phyloP scores from a whole-genome alignment of 805 yeast genomes.

The Zygosaccharomyces gambellarensis region DNA sequence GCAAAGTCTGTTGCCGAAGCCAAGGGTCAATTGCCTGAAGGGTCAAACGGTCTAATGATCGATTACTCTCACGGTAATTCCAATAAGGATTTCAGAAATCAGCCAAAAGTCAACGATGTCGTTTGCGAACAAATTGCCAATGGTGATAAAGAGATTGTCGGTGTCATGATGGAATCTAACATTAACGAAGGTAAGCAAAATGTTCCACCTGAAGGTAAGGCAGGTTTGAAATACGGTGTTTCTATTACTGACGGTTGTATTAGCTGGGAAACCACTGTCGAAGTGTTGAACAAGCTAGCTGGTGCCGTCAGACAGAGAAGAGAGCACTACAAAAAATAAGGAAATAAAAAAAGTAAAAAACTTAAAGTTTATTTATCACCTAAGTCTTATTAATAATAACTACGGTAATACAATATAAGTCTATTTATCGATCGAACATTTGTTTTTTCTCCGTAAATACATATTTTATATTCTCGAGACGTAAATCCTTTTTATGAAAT shows the following conservation, averaged over 20 bases:
- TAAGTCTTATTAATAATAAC: not conserved
- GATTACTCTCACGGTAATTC: slow-evolving; percentile 99
- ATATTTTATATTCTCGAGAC: not conserved
- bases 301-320: slow-evolving; percentile 82
- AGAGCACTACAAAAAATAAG: slow-evolving; percentile 33
- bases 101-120: slow-evolving; percentile 81
- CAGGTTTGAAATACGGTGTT: slow-evolving; percentile 81
- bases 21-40: slow-evolving; percentile 51
- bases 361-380: not conserved
- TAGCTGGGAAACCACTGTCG: slow-evolving; percentile 81
- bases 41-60: slow-evolving; percentile 64
- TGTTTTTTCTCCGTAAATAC: not conserved
- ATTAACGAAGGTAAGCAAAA: slow-evolving; percentile 88
- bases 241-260: slow-evolving; percentile 98
- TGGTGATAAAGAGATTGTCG: slow-evolving; percentile 80
- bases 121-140: slow-evolving; percentile 76
- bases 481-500: not conserved
- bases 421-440: not conserved
- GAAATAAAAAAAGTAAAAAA: not conserved
- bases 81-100: slow-evolving; percentile 87
- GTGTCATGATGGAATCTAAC: slow-evolving; percentile 94
- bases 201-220: slow-evolving; percentile 57
- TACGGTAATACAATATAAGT: not conserved
- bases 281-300: slow-evolving; percentile 72
- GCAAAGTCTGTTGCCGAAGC: slow-evolving; percentile 71